Percentiles rank a stretch among this genome's conserved stretches.
Evolutionary conservation across 495 filamentous ascomycete species (phyloP).

Genomic region (Neurospora pannonica): DNA sequence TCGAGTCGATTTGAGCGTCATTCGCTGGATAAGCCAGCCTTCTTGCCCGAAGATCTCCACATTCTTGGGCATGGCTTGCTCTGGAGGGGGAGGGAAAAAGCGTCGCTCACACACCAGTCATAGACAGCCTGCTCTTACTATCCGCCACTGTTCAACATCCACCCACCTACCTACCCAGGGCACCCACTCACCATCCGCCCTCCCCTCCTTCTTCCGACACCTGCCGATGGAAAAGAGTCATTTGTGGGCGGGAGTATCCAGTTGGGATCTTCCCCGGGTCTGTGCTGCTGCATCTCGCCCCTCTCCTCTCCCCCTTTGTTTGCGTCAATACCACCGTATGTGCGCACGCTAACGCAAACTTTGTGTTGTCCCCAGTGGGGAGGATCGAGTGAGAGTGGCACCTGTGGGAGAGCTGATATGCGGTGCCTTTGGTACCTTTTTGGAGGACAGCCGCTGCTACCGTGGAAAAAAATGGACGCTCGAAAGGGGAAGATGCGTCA

Average conservation of each 20-base stretch:
- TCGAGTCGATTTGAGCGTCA: not conserved
- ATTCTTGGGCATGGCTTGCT: not conserved
- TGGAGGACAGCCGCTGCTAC: not conserved
- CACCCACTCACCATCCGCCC: not conserved
- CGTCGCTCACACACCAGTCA: not conserved
- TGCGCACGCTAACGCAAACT: not conserved
- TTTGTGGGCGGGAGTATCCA: not conserved
- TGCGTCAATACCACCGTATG: not conserved
- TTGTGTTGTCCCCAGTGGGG: not conserved
- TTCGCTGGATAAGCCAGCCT: not conserved
- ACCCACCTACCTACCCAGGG: not conserved
- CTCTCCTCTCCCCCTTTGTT: not conserved
- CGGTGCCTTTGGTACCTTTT: not conserved
- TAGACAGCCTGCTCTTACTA: not conserved
- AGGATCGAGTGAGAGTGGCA: not conserved
- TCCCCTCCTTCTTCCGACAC: not conserved
- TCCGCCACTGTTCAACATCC: not conserved
- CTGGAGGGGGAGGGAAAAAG: not conserved
- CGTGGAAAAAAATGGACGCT: not conserved
- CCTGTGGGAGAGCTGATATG: not conserved
- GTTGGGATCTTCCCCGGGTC: not conserved
- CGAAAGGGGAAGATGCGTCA: not conserved
- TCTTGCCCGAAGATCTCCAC: not conserved
- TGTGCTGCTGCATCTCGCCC: not conserved
- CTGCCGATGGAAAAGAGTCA: not conserved